Evolutionary conservation across 108 stramenopile species (phyloP), one percentile per base, ranked within the genome.

Genomic region (Skeletonema costatum): DNA sequence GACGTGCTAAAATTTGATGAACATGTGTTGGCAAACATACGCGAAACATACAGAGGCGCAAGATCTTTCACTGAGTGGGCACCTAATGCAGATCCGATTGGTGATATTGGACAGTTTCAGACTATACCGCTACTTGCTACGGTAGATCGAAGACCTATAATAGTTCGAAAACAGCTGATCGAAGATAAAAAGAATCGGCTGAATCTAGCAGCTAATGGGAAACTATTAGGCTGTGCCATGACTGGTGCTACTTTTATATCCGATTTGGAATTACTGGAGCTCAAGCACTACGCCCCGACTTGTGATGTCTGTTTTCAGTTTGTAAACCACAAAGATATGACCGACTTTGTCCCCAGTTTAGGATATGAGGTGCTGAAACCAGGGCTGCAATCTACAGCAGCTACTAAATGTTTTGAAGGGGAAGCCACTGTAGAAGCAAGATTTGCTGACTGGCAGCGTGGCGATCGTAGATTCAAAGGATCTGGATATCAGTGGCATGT

Each of bases 221-320:
- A 38, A 14, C 12, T 17, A 32, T 8, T 74, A 12, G 73, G 73
- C 13, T 74, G 73, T 31, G 64, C 73, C 44, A 33, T 74, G 16
- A 74, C 73, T 19, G 32, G 65, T 14, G 50, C 64, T 7, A 74
- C 65, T 19, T 74, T 74, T 31, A 44, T 74, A 11, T 38, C 63
- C 48, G 29, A 74, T 46, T 39, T 74, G 14, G 44, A 14, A 17
- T 21, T 30, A n/a, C 33, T 44, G 11, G 41, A 74, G 10, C 29
- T 44, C 29, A 2, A 46, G 19, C 46, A 48, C 5, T 7, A 31
- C 11, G 12, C 25, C 5, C 63, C 41, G 17, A 66, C 44, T 31
- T 74, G 73, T 66, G n/a, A 74, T n/a, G 64, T 74, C 12, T 74
- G 73, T 46, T 74, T 74, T 32, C 65, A 66, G 16, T 74, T 74